Percentiles rank a stretch among this genome's conserved stretches.
phyloP scores from a whole-genome alignment of 768 basidiomycete genomes.

The Rhodocollybia butyracea region DNA sequence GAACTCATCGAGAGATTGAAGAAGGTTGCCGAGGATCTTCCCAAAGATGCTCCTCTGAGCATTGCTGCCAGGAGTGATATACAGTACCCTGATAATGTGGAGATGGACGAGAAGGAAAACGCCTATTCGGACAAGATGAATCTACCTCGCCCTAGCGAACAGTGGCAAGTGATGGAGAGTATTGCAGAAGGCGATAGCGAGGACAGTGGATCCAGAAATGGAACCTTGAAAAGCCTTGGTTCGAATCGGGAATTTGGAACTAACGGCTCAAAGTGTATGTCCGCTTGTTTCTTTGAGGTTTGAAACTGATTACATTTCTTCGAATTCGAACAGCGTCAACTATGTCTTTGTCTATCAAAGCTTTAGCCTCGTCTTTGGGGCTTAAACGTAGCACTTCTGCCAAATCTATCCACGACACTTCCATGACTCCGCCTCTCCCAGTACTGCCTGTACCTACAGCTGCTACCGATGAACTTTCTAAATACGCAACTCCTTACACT shows the following conservation, averaged over 20 bases:
- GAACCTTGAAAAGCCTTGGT: constrained; percentile 41
- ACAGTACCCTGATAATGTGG: constrained; percentile 15
- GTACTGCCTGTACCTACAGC: not conserved
- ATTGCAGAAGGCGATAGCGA: constrained; percentile 67
- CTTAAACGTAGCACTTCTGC: constrained; percentile 51
- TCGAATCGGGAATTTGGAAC: constrained; percentile 71
- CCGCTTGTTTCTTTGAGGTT: constrained; percentile 32
- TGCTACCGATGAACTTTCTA: constrained; percentile 33
- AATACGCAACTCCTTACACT: constrained; percentile 41
- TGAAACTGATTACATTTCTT: constrained; percentile 11
- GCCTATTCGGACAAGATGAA: constrained; percentile 20
- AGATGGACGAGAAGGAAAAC: constrained; percentile 15
- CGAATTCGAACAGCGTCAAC: constrained; percentile 42
- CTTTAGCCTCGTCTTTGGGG: constrained; percentile 72
- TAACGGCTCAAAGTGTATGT: constrained; percentile 47
- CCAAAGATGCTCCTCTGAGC: constrained; percentile 52
- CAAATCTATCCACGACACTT: constrained; percentile 19
- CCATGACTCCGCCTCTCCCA: constrained; percentile 5
- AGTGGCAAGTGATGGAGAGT: constrained; percentile 85
- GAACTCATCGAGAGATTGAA: constrained; percentile 71
- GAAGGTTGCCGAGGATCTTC: constrained; percentile 62
- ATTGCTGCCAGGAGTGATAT: constrained; percentile 51
- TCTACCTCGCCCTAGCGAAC: constrained; percentile 64
- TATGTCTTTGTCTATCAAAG: constrained; percentile 70
- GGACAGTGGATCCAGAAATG: constrained; percentile 54